Evolutionary conservation across 768 basidiomycete genomes (phyloP).

Genomic region (Lactifluus subvellereus): DNA sequence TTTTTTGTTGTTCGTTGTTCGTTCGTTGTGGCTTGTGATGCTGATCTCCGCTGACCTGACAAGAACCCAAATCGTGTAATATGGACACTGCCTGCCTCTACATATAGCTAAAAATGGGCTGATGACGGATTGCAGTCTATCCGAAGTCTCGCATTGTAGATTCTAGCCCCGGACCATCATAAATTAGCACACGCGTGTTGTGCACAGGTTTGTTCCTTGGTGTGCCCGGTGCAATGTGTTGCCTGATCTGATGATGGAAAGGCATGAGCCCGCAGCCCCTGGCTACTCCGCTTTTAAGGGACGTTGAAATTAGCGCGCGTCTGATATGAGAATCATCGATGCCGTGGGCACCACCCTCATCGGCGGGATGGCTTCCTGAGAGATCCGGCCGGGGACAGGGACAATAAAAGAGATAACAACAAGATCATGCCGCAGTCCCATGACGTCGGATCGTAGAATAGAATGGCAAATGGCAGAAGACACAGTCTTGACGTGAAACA

Average conservation of each 20-base stretch:
- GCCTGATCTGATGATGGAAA: neutral
- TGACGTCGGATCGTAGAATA: no score
- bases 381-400: conserved; percentile 13
- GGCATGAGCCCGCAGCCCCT: neutral
- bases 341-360: neutral
- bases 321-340: neutral
- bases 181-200: neutral
- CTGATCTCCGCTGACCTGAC: conserved; percentile 9
- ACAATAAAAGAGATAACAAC: no score
- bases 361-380: neutral
- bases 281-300: neutral
- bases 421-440: no score
- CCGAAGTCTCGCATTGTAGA: conserved; percentile 5
- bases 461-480: no score
- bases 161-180: conserved; percentile 14
- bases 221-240: conserved; percentile 6
- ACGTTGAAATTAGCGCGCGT: conserved; percentile 5
- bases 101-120: neutral
- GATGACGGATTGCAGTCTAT: conserved; percentile 11
- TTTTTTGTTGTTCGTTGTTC: neutral
- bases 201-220: conserved; percentile 5
- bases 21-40: conserved; percentile 4
- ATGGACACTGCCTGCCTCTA: neutral
- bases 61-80: conserved; percentile 6
- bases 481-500: no score